These are phyloP conservation scores for Penstemon barbatus DNA, from an alignment of 257 asterid species.

Conservation along the genomic window DNA sequence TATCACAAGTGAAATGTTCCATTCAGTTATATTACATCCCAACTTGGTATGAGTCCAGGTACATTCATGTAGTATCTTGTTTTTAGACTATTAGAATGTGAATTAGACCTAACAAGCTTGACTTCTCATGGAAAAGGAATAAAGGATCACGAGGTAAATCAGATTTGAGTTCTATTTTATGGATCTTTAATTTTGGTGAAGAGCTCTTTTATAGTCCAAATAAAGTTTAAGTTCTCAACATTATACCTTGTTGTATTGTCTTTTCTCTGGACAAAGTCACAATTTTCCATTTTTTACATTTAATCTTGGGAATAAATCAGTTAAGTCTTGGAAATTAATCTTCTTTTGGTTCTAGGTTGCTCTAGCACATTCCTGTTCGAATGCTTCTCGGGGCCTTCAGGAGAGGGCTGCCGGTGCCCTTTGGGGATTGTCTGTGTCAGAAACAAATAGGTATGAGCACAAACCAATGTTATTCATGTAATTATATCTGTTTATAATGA, in stretches of 20 bases:
- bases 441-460: conserved; percentile 72
- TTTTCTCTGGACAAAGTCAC: too few relatives aligned
- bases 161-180: background rate
- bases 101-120: background rate
- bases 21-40: background rate
- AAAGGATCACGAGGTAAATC: background rate
- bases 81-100: background rate
- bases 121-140: background rate
- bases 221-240: background rate
- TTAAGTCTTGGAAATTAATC: background rate
- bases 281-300: too few relatives aligned
- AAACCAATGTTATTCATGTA: background rate
- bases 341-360: conserved; percentile 29
- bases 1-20: background rate
- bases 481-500: conserved; percentile 6
- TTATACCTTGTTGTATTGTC: too few relatives aligned
- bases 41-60: background rate
- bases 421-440: conserved; percentile 75
- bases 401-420: conserved; percentile 85
- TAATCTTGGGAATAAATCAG: too few relatives aligned
- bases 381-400: conserved; percentile 64
- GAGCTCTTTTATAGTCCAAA: background rate
- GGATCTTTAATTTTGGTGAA: background rate
- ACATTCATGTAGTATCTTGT: background rate
- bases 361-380: conserved; percentile 36